Evolutionary conservation across 2,329 filamentous ascomycete genomes (phyloP).

Genomic region (Atkinsonella texensis): DNA sequence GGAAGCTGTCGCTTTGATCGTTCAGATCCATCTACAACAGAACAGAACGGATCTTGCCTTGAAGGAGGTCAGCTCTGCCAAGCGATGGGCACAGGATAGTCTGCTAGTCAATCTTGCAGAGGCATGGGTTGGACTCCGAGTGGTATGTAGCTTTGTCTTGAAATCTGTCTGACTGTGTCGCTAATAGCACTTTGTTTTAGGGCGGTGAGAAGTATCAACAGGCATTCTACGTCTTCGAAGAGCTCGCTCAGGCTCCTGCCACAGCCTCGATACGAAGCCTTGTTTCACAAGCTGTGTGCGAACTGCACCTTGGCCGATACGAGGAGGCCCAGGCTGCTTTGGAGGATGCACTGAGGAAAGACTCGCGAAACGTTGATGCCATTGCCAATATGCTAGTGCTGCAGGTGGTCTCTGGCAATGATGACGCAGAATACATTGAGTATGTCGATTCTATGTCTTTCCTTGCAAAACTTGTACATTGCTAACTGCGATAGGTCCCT

Average conservation of each 20-base stretch:
- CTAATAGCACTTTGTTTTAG: slow-evolving; percentile 31
- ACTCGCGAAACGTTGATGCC: slow-evolving; percentile 58
- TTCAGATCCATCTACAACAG: slow-evolving; percentile 85
- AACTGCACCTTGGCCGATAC: slow-evolving; percentile 77
- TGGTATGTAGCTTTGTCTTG: slow-evolving; percentile 39
- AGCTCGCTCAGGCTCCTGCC: slow-evolving; percentile 77
- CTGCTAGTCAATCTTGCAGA: slow-evolving; percentile 89
- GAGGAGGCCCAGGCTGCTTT: slow-evolving; percentile 84
- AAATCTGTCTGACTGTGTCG: not conserved
- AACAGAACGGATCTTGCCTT: slow-evolving; percentile 83
- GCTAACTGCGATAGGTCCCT: slow-evolving; percentile 34
- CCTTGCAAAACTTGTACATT: not conserved
- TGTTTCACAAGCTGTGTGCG: slow-evolving; percentile 79
- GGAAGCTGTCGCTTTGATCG: slow-evolving; percentile 71
- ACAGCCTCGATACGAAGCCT: slow-evolving; percentile 66
- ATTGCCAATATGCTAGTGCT: slow-evolving; percentile 78
- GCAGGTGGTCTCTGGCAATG: slow-evolving; percentile 64
- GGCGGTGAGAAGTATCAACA: slow-evolving; percentile 94
- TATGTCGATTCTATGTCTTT: slow-evolving; percentile 29
- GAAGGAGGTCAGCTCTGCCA: slow-evolving; percentile 77
- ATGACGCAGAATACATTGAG: slow-evolving; percentile 48
- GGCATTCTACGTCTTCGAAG: slow-evolving; percentile 95
- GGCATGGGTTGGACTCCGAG: slow-evolving; percentile 82
- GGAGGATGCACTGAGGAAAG: slow-evolving; percentile 65
- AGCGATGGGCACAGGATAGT: slow-evolving; percentile 91